phyloP scores from a whole-genome alignment of 345 rosid genomes.

The Sonneratia alba region DNA sequence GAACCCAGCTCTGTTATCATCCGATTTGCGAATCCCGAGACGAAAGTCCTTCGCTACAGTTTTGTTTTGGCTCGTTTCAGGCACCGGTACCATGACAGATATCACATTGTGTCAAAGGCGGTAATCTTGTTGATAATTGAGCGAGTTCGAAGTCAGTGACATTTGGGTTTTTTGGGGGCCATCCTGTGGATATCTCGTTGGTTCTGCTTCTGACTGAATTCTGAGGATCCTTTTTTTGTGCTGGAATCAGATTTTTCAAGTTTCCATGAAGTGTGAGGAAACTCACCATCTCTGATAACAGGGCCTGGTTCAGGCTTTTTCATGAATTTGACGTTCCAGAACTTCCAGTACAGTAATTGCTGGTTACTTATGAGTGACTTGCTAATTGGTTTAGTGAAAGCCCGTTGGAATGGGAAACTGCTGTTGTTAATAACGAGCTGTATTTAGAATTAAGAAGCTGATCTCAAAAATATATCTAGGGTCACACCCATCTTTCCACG shows the following conservation, averaged over 20 bases:
- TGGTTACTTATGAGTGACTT: background rate
- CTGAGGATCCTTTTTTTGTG: constrained; percentile 6
- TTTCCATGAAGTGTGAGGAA: background rate
- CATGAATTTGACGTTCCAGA: background rate
- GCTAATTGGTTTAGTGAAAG: background rate
- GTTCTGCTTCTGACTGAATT: constrained; percentile 8
- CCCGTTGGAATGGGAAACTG: background rate
- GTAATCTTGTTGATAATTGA: constrained; percentile 6
- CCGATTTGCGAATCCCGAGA: background rate
- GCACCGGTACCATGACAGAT: background rate
- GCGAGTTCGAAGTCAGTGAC: background rate
- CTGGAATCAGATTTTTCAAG: background rate
- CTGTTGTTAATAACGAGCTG: background rate
- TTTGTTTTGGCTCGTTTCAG: constrained; percentile 18
- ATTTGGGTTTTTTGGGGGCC: constrained; percentile 5
- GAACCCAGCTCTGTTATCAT: background rate
- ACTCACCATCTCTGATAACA: background rate
- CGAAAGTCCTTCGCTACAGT: constrained; percentile 21
- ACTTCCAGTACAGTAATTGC: background rate
- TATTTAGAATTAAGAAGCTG: background rate
- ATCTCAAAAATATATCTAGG: background rate
- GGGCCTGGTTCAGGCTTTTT: background rate
- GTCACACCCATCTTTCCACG: background rate
- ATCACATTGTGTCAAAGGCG: background rate
- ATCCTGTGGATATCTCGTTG: too few species aligned